Conservation (phyloP, 108 stramenopile genomes). For the Nitzschia sp. region DNA sequence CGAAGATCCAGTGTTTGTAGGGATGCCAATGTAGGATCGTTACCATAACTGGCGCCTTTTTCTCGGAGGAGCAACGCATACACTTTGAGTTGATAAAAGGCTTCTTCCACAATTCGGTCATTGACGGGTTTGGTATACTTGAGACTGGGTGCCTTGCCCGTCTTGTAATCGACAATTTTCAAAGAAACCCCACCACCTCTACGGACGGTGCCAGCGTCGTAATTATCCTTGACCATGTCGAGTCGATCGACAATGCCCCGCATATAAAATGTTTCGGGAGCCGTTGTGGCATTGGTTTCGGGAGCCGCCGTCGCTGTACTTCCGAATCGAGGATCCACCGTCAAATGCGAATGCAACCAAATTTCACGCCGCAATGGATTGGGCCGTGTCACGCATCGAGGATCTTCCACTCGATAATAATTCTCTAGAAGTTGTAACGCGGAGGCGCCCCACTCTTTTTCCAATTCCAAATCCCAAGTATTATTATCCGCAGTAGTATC, state of each 20-base stretch:
- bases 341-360: constrained; percentile 67
- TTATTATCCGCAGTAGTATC: background rate
- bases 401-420: constrained; percentile 80
- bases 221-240: constrained; percentile 52
- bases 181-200: constrained; percentile 44
- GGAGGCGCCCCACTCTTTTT: constrained; percentile 77
- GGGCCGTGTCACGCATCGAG: constrained; percentile 40
- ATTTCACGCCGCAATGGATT: constrained; percentile 76
- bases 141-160: constrained; percentile 86
- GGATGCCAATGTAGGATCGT: constrained; percentile 17
- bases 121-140: constrained; percentile 78
- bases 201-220: background rate
- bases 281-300: background rate
- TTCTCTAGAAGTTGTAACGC: constrained; percentile 73
- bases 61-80: constrained; percentile 80
- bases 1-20: constrained; percentile 43
- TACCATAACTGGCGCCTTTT: constrained; percentile 29
- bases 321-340: constrained; percentile 37
- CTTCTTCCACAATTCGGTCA: constrained; percentile 69
- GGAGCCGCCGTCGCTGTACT: constrained; percentile 9
- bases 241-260: constrained; percentile 89
- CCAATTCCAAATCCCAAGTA: constrained; percentile 49
- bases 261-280: constrained; percentile 37
- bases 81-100: constrained; percentile 86
- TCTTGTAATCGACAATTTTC: constrained; percentile 86